These are phyloP conservation scores for Infundibulicybe gibba DNA, from an alignment of 768 basidiomycete species.

Conservation along the genomic window DNA sequence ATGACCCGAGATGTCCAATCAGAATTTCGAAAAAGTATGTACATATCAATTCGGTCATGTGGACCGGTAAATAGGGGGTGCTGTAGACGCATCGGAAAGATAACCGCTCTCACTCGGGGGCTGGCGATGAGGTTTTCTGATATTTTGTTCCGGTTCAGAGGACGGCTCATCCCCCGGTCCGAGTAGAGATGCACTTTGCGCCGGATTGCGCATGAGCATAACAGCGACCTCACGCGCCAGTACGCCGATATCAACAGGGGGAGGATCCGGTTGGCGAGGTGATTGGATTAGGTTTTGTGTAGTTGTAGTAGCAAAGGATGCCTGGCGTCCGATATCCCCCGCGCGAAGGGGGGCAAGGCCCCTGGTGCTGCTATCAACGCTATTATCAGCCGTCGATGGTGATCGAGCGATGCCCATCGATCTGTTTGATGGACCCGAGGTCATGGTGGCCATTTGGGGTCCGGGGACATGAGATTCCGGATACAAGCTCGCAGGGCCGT, in stretches of 20 bases:
- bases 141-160: too few species aligned
- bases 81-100: too few species aligned
- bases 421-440: not conserved
- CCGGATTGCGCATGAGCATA: conserved; percentile 18
- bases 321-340: not conserved
- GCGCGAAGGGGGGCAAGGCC: not conserved
- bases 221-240: conserved; percentile 25
- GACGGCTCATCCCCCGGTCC: too few species aligned
- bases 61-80: too few species aligned
- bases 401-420: not conserved
- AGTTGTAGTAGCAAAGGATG: not conserved
- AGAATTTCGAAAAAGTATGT: too few species aligned
- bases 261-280: not conserved
- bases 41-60: too few species aligned
- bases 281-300: not conserved
- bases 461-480: not conserved
- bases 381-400: not conserved
- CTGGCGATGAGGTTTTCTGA: too few species aligned
- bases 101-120: too few species aligned
- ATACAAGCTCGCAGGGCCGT: not conserved
- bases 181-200: not conserved
- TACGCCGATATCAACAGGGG: conserved; percentile 14
- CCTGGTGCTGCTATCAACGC: not conserved
- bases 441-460: not conserved
- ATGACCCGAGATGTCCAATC: too few species aligned